Base-by-base conservation (phyloP, 257 asterid genomes). In the Przewalskia tangutica region DNA sequence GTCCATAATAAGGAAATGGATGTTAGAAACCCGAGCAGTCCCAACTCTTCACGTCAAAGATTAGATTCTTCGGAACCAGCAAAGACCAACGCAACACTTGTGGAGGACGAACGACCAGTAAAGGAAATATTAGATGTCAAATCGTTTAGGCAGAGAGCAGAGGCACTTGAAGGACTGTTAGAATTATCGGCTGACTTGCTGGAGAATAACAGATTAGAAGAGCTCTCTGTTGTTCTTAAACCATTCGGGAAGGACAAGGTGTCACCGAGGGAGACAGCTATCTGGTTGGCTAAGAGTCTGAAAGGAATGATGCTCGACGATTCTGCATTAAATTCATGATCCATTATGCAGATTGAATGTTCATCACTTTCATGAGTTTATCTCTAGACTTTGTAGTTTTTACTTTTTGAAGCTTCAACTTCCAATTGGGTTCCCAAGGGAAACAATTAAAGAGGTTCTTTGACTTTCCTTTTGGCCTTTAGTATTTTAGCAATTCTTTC, bases 201-300 rank as follows among this genome's bases (percentile, higher is more conserved):
- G 50, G 93, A 96, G 91, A 92, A 96, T 64, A 90, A 87, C 80
- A 89, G 98, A 90, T 85, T 96, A 13, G 97, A 92, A 86, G 99
- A 96, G 79, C 98, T 96, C 44, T 82, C 91, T 4, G 97, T 96
- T 48, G 96, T 96, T 32, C 77, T 96, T 82, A 94, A 91, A 85
- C 99, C 99, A n/a, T 96, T 96, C 20, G 99, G 99, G 32, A 93
- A 88, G 85, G 95, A 91, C 59, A 96, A 94, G 90, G 99, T 96
- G 16, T 95, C 99, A 10, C 99, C 99, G 0, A 94, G 99, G 83
- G 99, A 96, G 82, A 96, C 99, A 9, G 99, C 98, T 8, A 96
- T 96, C 83, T 96, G 98, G 99, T 85, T 96, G 77, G 99, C 99
- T 0, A 96, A 86, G 81, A 96, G 98, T 83, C 94, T 96, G 16